Evolutionary conservation across 2,329 filamentous ascomycete species (phyloP).

Genomic region (Colletotrichum sp.): DNA sequence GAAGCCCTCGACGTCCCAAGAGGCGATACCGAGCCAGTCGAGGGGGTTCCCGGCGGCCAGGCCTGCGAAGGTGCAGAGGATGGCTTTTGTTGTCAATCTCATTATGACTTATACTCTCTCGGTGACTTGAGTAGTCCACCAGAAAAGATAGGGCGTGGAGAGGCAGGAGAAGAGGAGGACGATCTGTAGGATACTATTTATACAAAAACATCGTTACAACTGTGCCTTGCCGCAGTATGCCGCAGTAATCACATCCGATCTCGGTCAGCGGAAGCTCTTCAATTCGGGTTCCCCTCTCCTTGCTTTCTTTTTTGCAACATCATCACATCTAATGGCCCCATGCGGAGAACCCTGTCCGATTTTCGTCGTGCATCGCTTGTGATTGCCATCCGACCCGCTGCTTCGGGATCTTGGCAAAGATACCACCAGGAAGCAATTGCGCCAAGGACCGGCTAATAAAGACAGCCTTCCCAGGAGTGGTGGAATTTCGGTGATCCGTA

Average conservation of each 20-base stretch:
- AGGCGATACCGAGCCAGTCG: slow-evolving; percentile 27
- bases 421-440: background rate
- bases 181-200: background rate
- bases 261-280: background rate
- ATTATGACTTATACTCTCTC: background rate
- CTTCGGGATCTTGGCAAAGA: background rate
- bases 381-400: background rate
- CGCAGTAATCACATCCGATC: background rate
- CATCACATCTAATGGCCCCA: background rate
- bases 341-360: slow-evolving; percentile 14
- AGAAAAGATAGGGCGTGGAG: background rate
- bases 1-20: slow-evolving; percentile 27
- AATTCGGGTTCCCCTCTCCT: background rate
- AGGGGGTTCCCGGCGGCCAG: background rate
- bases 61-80: background rate
- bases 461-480: background rate
- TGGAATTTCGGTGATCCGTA: slow-evolving; percentile 5
- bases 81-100: slow-evolving; percentile 4
- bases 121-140: background rate
- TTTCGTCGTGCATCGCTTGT: background rate
- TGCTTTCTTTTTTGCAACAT: background rate
- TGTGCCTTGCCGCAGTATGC: background rate
- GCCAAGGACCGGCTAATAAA: slow-evolving; percentile 3
- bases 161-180: background rate
- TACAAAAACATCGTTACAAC: background rate